A percentile compares a stretch with the other conserved stretches of the same genome.
These are phyloP conservation scores for Lonicera japonica DNA, from an alignment of 129 eudicot genomes.

Conservation along the genomic window DNA sequence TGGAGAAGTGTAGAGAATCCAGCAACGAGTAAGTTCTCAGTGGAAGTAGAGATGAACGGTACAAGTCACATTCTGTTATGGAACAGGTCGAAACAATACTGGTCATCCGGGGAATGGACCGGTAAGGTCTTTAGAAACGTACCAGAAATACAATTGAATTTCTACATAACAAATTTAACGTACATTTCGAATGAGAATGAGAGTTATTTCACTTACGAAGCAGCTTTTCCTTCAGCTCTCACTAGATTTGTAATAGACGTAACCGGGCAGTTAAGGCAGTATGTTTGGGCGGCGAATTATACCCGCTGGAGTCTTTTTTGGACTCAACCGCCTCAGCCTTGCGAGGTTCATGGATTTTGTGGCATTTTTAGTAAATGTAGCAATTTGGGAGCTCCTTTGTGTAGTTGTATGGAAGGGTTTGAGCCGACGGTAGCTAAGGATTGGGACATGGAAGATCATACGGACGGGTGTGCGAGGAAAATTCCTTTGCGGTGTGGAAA, in stretches of 20 bases:
- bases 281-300: neutral
- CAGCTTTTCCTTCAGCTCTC: constrained; percentile 9
- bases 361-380: constrained; percentile 11
- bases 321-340: constrained; percentile 6
- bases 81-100: constrained; percentile 6
- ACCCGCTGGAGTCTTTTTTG: constrained; percentile 9
- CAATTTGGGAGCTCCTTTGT: constrained; percentile 11
- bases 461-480: constrained; percentile 28
- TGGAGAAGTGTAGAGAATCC: constrained; percentile 33
- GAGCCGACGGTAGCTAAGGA: constrained; percentile 13
- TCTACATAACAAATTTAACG: neutral
- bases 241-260: constrained; percentile 15
- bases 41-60: constrained; percentile 13
- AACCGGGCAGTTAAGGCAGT: constrained; percentile 15
- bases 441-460: constrained; percentile 23
- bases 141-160: constrained; percentile 9
- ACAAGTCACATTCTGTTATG: constrained; percentile 12
- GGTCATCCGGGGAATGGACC: constrained; percentile 16
- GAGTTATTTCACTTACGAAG: constrained; percentile 19
- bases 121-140: constrained; percentile 8
- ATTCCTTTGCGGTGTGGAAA: constrained; percentile 9
- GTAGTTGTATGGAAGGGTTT: constrained; percentile 21
- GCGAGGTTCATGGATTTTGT: constrained; percentile 14
- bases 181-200: constrained; percentile 10
- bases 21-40: constrained; percentile 10